A percentile compares a stretch with the other conserved stretches of the same genome.
These are phyloP conservation scores for Amylostereum chailletii DNA, from an alignment of 1,284 basidiomycete species.

Conservation along the genomic window DNA sequence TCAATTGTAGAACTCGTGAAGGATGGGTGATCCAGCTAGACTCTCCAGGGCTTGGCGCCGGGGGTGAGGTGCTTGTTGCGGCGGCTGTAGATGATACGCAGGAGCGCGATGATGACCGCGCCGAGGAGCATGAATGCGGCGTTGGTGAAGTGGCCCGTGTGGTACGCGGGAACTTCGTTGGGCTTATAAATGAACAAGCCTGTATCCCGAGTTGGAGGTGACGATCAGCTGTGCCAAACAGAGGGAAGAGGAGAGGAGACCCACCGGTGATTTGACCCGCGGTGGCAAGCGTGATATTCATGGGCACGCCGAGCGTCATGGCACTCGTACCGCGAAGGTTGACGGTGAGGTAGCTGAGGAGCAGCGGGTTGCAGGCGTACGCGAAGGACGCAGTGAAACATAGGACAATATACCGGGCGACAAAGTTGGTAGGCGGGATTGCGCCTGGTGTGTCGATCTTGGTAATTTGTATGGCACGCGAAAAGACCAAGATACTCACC, in stretches of 20 bases:
- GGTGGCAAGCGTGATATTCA: constrained; percentile 28
- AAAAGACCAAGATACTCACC: constrained; percentile 8
- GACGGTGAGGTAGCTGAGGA: constrained; percentile 29
- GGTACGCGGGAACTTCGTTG: constrained; percentile 23
- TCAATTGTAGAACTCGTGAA: no score
- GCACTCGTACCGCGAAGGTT: constrained; percentile 25
- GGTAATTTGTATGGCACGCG: neutral
- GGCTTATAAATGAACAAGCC: constrained; percentile 31
- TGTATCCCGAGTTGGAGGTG: neutral
- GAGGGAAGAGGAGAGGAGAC: neutral
- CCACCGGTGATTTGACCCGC: constrained; percentile 27
- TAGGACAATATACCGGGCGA: constrained; percentile 26
- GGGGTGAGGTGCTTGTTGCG: constrained; percentile 13
- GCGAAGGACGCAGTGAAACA: constrained; percentile 26
- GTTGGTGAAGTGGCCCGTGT: constrained; percentile 28
- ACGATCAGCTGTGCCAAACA: neutral
- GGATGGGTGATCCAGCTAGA: constrained; percentile 3
- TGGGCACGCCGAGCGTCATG: constrained; percentile 25
- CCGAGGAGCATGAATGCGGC: constrained; percentile 22
- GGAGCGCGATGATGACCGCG: constrained; percentile 13
- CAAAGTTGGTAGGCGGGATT: constrained; percentile 21
- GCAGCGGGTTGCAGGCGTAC: constrained; percentile 26
- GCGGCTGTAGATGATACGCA: constrained; percentile 14
- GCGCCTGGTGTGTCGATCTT: constrained; percentile 13
- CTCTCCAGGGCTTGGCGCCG: constrained; percentile 13